These are phyloP conservation scores for Phyllosticta capitalensis DNA, from an alignment of 2,329 filamentous ascomycete species.

Conservation along the genomic window DNA sequence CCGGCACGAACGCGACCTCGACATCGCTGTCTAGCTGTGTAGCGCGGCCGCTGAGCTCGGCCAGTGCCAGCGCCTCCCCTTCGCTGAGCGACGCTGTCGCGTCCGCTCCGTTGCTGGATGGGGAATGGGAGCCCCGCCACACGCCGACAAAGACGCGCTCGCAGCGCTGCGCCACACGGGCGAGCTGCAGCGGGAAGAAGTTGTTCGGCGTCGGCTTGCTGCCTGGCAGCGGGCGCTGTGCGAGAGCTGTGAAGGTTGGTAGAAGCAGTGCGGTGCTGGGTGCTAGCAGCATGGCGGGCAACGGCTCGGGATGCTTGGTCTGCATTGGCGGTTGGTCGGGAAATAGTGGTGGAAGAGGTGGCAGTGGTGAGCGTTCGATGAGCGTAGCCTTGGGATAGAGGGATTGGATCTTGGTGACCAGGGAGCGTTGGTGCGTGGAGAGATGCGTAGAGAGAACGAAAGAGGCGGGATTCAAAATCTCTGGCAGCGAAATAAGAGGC, in stretches of 20 bases:
- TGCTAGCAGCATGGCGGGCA: constrained; percentile 67
- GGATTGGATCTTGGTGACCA: constrained; percentile 44
- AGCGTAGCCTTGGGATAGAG: constrained; percentile 43
- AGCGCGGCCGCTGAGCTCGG: constrained; percentile 17
- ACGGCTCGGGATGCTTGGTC: constrained; percentile 24
- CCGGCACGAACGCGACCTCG: constrained; percentile 29
- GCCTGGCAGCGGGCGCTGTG: constrained; percentile 62
- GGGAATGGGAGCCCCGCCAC: background rate
- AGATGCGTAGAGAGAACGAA: constrained; percentile 46
- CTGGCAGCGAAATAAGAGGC: background rate
- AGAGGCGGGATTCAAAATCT: constrained; percentile 4
- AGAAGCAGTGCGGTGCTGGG: constrained; percentile 59
- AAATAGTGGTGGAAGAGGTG: constrained; percentile 39
- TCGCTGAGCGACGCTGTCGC: constrained; percentile 18
- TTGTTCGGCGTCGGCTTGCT: constrained; percentile 25
- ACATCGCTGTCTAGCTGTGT: background rate
- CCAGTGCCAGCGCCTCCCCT: constrained; percentile 24
- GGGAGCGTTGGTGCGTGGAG: constrained; percentile 31
- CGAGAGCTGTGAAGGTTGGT: constrained; percentile 61
- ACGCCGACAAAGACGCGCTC: constrained; percentile 60
- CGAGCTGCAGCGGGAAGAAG: constrained; percentile 24
- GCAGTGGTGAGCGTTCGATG: constrained; percentile 41
- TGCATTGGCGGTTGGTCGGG: background rate
- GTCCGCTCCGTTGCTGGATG: background rate
- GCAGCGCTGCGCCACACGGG: constrained; percentile 51